A percentile compares a stretch with the other conserved stretches of the same genome.
These are phyloP conservation scores for Epichloe scottii DNA, from an alignment of 2,329 filamentous ascomycete species.

Conservation along the genomic window DNA sequence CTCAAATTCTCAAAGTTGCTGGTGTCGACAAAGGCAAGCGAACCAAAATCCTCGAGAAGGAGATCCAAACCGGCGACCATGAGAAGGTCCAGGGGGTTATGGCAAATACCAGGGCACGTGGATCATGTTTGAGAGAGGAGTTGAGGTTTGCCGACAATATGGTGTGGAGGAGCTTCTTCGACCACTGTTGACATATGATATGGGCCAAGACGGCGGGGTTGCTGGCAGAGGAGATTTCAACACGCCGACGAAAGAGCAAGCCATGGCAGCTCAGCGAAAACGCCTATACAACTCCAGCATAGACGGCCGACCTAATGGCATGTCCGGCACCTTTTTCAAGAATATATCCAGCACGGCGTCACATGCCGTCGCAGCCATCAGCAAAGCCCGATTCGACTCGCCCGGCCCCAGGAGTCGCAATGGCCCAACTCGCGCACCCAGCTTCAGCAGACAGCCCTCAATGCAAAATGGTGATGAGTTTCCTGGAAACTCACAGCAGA, in stretches of 20 bases:
- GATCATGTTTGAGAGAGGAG: slow-evolving; percentile 86
- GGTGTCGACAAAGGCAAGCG: slow-evolving; percentile 96
- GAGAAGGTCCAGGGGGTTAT: slow-evolving; percentile 98
- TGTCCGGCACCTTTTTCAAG: slow-evolving; percentile 86
- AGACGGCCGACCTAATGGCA: slow-evolving; percentile 53
- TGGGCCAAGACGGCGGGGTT: slow-evolving; percentile 60
- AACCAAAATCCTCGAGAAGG: slow-evolving; percentile 95
- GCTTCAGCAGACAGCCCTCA: slow-evolving; percentile 59
- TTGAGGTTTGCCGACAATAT: slow-evolving; percentile 78
- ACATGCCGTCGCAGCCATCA: slow-evolving; percentile 88
- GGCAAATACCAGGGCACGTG: slow-evolving; percentile 98
- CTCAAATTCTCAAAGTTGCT: slow-evolving; percentile 94
- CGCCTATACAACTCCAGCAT: slow-evolving; percentile 64
- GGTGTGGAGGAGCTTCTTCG: slow-evolving; percentile 65
- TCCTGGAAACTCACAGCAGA: slow-evolving; percentile 72
- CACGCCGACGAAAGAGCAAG: slow-evolving; percentile 96
- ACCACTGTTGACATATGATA: slow-evolving; percentile 68
- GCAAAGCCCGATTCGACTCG: slow-evolving; percentile 88
- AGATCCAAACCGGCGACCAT: slow-evolving; percentile 90
- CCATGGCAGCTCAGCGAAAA: slow-evolving; percentile 91
- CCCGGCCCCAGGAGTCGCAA: slow-evolving; percentile 57
- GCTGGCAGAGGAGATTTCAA: slow-evolving; percentile 68
- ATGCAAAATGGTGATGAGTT: slow-evolving; percentile 58
- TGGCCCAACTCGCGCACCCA: slow-evolving; percentile 52
- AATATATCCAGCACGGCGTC: slow-evolving; percentile 91